These are phyloP conservation scores for Pythium phragmitis DNA, from an alignment of 352 stramenopile genomes.

Conservation along the genomic window DNA sequence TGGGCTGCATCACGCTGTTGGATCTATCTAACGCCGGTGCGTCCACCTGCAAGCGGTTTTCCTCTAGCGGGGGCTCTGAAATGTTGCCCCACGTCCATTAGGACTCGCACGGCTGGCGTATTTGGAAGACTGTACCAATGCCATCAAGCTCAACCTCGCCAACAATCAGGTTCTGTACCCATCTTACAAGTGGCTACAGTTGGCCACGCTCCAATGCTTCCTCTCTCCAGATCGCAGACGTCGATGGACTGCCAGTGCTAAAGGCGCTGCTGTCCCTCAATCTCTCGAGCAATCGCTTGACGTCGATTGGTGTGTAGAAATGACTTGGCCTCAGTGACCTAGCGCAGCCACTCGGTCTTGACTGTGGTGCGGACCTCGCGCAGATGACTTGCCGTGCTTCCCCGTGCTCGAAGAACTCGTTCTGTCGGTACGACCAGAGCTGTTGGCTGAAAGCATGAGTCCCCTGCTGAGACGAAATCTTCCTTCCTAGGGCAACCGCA, in stretches of 20 bases:
- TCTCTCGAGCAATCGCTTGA: slow-evolving; percentile 48
- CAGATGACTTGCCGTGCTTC: slow-evolving; percentile 44
- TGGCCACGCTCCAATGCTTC: not conserved
- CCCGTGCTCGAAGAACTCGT: slow-evolving; percentile 54
- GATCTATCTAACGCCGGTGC: slow-evolving; percentile 51
- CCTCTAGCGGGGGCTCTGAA: not conserved
- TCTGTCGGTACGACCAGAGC: slow-evolving; percentile 34
- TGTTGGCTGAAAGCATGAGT: too few species aligned
- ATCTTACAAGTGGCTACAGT: not conserved
- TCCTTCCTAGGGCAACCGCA: slow-evolving; percentile 43
- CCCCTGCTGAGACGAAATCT: too few species aligned
- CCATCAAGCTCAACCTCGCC: slow-evolving; percentile 56
- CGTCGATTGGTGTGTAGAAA: slow-evolving; percentile 49
- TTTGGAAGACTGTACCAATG: slow-evolving; percentile 48
- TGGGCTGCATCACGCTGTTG: slow-evolving; percentile 61
- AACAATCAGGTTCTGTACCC: slow-evolving; percentile 41
- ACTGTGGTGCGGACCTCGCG: not conserved
- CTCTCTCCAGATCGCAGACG: slow-evolving; percentile 35
- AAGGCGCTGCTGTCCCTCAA: slow-evolving; percentile 43
- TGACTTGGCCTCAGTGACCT: slow-evolving; percentile 20
- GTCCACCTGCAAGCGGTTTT: not conserved
- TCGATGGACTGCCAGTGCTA: slow-evolving; percentile 49
- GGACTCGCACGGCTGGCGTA: slow-evolving; percentile 35
- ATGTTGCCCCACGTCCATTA: not conserved
- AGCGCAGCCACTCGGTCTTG: not conserved